Conservation (phyloP, 139 green algal species). For the Chlorella sp. region DNA sequence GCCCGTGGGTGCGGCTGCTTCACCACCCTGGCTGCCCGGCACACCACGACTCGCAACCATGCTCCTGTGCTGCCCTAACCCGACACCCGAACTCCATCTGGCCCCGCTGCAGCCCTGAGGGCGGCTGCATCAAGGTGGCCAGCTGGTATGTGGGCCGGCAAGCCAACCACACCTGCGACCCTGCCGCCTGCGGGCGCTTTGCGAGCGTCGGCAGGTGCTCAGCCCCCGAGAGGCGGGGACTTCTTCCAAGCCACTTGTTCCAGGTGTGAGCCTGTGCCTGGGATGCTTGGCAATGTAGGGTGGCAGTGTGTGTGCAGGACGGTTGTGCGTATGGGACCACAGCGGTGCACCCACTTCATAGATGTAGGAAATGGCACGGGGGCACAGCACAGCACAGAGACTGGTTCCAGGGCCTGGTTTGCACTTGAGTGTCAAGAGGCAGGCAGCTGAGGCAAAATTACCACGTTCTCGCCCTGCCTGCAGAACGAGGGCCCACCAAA, state of each 20-base stretch:
- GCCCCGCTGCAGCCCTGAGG: background rate
- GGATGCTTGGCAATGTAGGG: background rate
- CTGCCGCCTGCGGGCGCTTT: background rate
- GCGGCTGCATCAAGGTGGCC: background rate
- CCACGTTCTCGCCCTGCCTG: background rate
- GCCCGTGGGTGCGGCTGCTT: too few species aligned
- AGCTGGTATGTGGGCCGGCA: background rate
- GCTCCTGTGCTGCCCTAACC: background rate
- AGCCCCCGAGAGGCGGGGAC: background rate
- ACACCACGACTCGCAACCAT: too few species aligned
- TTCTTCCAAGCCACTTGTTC: background rate
- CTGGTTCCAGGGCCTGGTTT: background rate
- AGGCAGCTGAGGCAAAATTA: background rate
- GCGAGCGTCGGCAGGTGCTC: background rate
- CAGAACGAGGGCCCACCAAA: background rate
- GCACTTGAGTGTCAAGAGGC: too few species aligned
- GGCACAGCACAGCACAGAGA: background rate
- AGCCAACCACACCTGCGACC: conserved; percentile 1
- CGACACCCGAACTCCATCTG: background rate
- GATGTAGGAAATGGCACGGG: too few species aligned
- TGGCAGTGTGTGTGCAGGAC: too few species aligned
- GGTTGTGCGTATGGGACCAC: too few species aligned
- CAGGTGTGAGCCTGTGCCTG: background rate
- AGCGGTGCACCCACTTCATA: too few species aligned
- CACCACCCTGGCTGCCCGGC: too few species aligned